Percentiles rank a stretch among this genome's conserved stretches.
phyloP scores from a whole-genome alignment of 2,329 filamentous ascomycete genomes.

The Aspergillus sclerotialis region DNA sequence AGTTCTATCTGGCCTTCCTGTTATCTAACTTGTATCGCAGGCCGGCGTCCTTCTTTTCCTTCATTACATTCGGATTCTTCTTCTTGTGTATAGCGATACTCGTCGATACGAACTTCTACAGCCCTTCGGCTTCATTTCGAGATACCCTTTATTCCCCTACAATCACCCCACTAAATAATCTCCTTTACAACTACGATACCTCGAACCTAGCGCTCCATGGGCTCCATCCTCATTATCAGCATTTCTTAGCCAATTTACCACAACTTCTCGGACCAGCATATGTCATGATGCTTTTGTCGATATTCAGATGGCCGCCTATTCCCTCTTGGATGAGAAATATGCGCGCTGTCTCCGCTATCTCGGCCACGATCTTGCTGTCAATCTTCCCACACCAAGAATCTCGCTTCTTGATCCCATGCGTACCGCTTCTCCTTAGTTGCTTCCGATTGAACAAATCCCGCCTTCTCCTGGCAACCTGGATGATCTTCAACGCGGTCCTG shows the following conservation, averaged over 20 bases:
- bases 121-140: constrained; percentile 26
- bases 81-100: constrained; percentile 68
- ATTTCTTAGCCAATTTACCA: constrained; percentile 63
- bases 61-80: constrained; percentile 58
- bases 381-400: constrained; percentile 47
- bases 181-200: constrained; percentile 64
- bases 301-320: constrained; percentile 40
- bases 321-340: constrained; percentile 30
- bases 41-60: constrained; percentile 53
- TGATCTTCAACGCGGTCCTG: constrained; percentile 43
- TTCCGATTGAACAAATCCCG: constrained; percentile 35
- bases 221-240: constrained; percentile 72
- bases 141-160: constrained; percentile 51
- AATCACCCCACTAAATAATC: constrained; percentile 71
- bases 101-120: constrained; percentile 81
- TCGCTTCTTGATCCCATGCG: constrained; percentile 45
- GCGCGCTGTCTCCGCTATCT: constrained; percentile 37
- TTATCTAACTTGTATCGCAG: constrained; percentile 24
- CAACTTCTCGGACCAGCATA: constrained; percentile 65
- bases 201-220: constrained; percentile 69
- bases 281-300: constrained; percentile 40
- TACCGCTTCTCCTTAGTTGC: constrained; percentile 46
- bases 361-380: constrained; percentile 38
- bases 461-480: constrained; percentile 39
- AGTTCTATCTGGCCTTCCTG: background rate